Evolutionary conservation across 352 stramenopile species (phyloP), one percentile per base, ranked within the genome.

Genomic region (Phytophthora palmivora): DNA sequence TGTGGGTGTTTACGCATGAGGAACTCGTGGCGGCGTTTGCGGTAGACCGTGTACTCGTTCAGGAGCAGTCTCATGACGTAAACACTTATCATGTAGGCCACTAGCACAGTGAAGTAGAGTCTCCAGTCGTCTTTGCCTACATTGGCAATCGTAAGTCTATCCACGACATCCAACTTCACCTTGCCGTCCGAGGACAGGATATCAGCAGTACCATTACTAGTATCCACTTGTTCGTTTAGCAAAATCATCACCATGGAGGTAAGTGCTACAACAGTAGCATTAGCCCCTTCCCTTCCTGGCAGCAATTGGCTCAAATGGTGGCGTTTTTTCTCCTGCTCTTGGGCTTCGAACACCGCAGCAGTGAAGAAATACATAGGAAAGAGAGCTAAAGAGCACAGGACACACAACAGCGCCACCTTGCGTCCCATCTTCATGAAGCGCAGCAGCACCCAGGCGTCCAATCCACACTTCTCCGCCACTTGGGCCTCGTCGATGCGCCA

Each of bases 401-500:
- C 39, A 14, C 64, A 77, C 51, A 94, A 57, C 21, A 78, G 59
- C 19, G 83, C 79, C 43, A 92, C 76, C 36, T 90, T 89, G 33
- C 87, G 78, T 8, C 79, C 74, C 38, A 94, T 74, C 22, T 80
- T 78, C 34, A 92, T 70, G 50, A 94, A 94, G 45, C 82, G 84
- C 56, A 93, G 54, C 49, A 93, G 81, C 53, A 93, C 78, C 76
- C 79, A 88, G 14, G 84, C 78, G 55, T 91, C 82, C 54, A 93
- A 66, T 0, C 84, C 84, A 42, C 84, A 90, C 43, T 76, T 75
- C 2, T n/a, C n/a, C n/a, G n/a, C n/a, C n/a, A n/a, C n/a, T 85
- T 61, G 14, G 87, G 60, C n/a, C n/a, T n/a, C n/a, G n/a, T n/a
- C n/a, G n/a, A n/a, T n/a, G 19, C 49, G 56, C 57, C 80, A 86